Percentiles rank a stretch among this genome's conserved stretches.
Evolutionary conservation across 2,329 filamentous ascomycete genomes (phyloP).

Genomic region (Venturia nashicola): DNA sequence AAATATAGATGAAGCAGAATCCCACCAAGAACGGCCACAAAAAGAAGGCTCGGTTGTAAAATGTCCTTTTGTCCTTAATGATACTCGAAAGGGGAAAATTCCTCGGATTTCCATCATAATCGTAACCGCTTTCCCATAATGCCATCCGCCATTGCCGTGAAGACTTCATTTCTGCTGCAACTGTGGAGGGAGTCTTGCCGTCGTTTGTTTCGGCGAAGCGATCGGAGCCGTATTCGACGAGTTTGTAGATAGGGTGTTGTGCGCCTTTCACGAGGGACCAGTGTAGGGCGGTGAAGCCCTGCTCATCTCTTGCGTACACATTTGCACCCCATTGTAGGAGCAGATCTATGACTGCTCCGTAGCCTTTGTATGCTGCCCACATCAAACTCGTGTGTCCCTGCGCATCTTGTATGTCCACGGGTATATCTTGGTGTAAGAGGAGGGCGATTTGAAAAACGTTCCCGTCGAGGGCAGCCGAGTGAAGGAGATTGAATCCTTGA

Average conservation of each 20-base stretch:
- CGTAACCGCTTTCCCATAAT: constrained; percentile 72
- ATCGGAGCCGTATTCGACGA: constrained; percentile 92
- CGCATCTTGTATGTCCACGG: constrained; percentile 78
- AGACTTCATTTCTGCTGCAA: constrained; percentile 85
- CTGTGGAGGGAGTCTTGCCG: constrained; percentile 79
- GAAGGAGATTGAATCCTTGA: constrained; percentile 95
- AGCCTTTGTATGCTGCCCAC: constrained; percentile 99
- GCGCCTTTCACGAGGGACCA: constrained; percentile 95
- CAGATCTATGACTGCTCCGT: constrained; percentile 79
- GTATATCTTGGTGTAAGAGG: constrained; percentile 87
- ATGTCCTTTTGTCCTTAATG: constrained; percentile 62
- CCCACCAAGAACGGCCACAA: constrained; percentile 74
- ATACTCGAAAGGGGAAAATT: constrained; percentile 64
- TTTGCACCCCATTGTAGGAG: constrained; percentile 92
- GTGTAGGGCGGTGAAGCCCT: constrained; percentile 87
- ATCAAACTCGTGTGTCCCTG: constrained; percentile 91
- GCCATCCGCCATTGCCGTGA: constrained; percentile 69
- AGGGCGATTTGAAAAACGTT: constrained; percentile 84
- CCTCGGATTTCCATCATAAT: constrained; percentile 61
- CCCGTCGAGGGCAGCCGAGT: constrained; percentile 93
- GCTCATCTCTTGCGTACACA: constrained; percentile 79
- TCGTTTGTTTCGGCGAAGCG: constrained; percentile 79
- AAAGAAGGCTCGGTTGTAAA: constrained; percentile 80
- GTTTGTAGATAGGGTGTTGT: constrained; percentile 76
- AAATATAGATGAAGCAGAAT: constrained; percentile 55